Evolutionary conservation across 352 stramenopile genomes (phyloP).

Genomic region (Phytophthora multivora): DNA sequence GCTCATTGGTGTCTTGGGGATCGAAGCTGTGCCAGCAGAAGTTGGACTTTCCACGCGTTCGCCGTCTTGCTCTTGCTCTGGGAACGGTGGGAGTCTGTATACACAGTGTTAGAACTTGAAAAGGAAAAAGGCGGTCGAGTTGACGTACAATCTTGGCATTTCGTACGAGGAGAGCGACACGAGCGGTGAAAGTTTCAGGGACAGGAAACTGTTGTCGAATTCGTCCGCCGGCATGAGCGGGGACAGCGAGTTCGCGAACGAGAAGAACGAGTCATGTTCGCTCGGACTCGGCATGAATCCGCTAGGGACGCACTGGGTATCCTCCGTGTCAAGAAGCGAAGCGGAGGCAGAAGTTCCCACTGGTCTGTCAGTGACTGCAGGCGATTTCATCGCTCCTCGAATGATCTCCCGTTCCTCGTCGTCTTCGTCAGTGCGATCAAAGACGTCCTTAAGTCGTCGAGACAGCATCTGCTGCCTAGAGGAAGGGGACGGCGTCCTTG

Average conservation of each 20-base stretch:
- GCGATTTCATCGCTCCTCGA: constrained; percentile 15
- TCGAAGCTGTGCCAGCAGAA: not conserved
- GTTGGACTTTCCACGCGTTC: constrained; percentile 4
- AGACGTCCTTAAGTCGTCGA: constrained; percentile 39
- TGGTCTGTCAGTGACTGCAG: not conserved
- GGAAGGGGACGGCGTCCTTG: constrained; percentile 36
- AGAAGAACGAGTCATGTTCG: constrained; percentile 84
- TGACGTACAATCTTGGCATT: constrained; percentile 72
- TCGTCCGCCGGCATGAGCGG: constrained; percentile 63
- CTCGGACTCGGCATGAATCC: constrained; percentile 35
- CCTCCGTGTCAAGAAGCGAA: constrained; percentile 23
- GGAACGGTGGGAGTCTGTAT: constrained; percentile 64
- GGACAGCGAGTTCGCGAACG: constrained; percentile 77
- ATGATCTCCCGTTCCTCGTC: constrained; percentile 11
- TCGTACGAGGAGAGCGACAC: constrained; percentile 54
- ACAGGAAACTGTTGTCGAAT: constrained; percentile 67
- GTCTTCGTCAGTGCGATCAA: constrained; percentile 36
- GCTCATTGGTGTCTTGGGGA: constrained; percentile 17
- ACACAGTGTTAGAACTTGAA: not conserved
- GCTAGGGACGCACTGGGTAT: constrained; percentile 51
- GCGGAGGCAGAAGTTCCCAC: constrained; percentile 12
- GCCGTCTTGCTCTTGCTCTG: constrained; percentile 34
- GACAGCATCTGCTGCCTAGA: constrained; percentile 37
- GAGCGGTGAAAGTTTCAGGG: constrained; percentile 64
- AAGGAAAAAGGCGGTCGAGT: not conserved